Evolutionary conservation across 345 rosid species (phyloP).

Genomic region (Litchi chinensis): DNA sequence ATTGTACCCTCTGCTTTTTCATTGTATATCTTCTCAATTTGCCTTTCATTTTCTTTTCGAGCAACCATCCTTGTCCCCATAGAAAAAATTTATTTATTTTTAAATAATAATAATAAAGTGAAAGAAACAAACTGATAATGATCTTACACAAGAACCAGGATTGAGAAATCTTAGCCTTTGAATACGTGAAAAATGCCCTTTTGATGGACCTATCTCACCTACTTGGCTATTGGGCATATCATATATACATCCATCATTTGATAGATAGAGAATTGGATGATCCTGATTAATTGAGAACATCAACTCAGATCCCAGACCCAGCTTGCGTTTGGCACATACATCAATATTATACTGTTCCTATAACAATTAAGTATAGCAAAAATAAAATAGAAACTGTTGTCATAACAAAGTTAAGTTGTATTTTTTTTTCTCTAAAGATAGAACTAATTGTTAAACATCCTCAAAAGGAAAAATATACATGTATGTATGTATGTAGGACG

Average conservation of each 20-base stretch:
- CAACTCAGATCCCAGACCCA: neutral
- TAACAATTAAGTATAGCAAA: neutral
- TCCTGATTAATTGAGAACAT: slow-evolving; percentile 32
- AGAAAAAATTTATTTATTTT: neutral
- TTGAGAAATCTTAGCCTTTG: slow-evolving; percentile 27
- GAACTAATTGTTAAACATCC: too few species aligned
- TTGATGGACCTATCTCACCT: slow-evolving; percentile 42
- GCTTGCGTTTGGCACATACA: slow-evolving; percentile 21
- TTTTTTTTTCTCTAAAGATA: too few species aligned
- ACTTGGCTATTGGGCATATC: slow-evolving; percentile 34
- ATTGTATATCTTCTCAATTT: neutral
- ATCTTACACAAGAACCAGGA: slow-evolving; percentile 26
- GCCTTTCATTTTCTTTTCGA: slow-evolving; percentile 9
- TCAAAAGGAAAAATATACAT: too few species aligned
- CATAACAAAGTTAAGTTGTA: slow-evolving; percentile 16
- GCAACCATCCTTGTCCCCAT: slow-evolving; percentile 21
- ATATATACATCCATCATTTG: slow-evolving; percentile 40
- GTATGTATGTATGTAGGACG: too few species aligned
- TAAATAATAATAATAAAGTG: neutral
- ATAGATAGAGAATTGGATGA: slow-evolving; percentile 33
- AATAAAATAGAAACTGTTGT: neutral
- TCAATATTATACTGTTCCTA: slow-evolving; percentile 21
- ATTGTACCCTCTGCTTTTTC: slow-evolving; percentile 37
- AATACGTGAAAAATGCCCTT: slow-evolving; percentile 4
- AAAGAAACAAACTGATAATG: slow-evolving; percentile 31